These are phyloP conservation scores for Ceratobasidium sp. DNA, from an alignment of 1,284 basidiomycete genomes.

Conservation along the genomic window DNA sequence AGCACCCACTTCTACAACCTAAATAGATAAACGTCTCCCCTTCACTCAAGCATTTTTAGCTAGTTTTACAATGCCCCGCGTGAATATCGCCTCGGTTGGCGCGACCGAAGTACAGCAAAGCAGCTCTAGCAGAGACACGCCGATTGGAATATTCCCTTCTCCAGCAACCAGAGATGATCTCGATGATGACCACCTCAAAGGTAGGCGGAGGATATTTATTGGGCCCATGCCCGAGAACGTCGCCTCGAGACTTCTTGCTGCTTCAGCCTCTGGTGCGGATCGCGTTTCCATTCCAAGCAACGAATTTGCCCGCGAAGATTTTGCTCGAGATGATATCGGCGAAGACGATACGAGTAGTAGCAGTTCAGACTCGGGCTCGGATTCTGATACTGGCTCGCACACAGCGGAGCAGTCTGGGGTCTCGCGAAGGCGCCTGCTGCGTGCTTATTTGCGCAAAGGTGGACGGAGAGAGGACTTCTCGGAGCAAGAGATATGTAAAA, in stretches of 20 bases:
- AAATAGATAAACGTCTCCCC: no score
- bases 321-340: slow-evolving; percentile 27
- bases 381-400: not conserved
- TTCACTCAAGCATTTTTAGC: not conserved
- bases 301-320: slow-evolving; percentile 26
- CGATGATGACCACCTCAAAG: slow-evolving; percentile 51
- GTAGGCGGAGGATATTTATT: slow-evolving; percentile 58
- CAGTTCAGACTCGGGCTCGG: not conserved
- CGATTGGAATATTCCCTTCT: slow-evolving; percentile 40
- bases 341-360: slow-evolving; percentile 4
- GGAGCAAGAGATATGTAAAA: slow-evolving; percentile 38
- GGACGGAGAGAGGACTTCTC: slow-evolving; percentile 31
- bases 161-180: slow-evolving; percentile 37
- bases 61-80: slow-evolving; percentile 12
- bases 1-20: no score
- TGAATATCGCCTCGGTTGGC: slow-evolving; percentile 45
- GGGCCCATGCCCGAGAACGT: slow-evolving; percentile 76
- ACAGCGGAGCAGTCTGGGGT: not conserved
- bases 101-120: slow-evolving; percentile 41
- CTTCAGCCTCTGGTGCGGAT: slow-evolving; percentile 6
- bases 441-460: slow-evolving; percentile 25
- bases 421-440: slow-evolving; percentile 29
- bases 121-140: slow-evolving; percentile 14
- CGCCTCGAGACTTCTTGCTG: slow-evolving; percentile 53
- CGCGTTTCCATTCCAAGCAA: not conserved